phyloP scores from a whole-genome alignment of 2,329 filamentous ascomycete genomes.

The Neonectria punicea region DNA sequence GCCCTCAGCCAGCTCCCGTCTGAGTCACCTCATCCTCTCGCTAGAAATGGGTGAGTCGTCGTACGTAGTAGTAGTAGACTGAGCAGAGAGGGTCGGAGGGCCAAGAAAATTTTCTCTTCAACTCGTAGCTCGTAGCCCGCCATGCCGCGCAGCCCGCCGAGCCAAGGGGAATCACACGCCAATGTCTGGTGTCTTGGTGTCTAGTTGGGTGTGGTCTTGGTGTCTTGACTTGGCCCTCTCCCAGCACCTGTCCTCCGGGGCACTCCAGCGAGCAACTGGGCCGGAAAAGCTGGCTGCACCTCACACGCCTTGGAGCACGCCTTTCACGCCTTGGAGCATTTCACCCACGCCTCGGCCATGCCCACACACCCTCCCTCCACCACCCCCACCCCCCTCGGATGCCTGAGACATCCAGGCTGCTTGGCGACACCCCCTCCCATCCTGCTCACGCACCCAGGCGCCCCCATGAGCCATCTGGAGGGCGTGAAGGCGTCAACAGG shows the following conservation, averaged over 20 bases:
- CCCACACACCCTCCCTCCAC: slow-evolving; percentile 28
- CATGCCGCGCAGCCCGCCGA: slow-evolving; percentile 23
- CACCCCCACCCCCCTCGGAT: slow-evolving; percentile 24
- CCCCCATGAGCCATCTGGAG: slow-evolving; percentile 28
- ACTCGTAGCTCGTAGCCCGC: slow-evolving; percentile 23
- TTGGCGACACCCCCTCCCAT: slow-evolving; percentile 30
- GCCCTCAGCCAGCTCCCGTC: slow-evolving; percentile 27
- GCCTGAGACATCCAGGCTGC: slow-evolving; percentile 34
- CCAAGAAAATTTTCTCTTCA: slow-evolving; percentile 28
- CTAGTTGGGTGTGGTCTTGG: slow-evolving; percentile 31
- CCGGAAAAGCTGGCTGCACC: not conserved
- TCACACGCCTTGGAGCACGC: slow-evolving; percentile 16
- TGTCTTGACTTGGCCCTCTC: slow-evolving; percentile 34
- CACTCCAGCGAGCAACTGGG: not conserved
- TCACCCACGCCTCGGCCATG: slow-evolving; percentile 13
- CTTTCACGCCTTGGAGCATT: slow-evolving; percentile 11
- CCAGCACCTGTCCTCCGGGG: not conserved
- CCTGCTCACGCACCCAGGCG: slow-evolving; percentile 24
- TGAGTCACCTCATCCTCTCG: slow-evolving; percentile 43
- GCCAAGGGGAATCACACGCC: slow-evolving; percentile 38
- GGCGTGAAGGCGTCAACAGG: slow-evolving; percentile 25
- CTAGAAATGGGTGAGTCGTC: slow-evolving; percentile 34
- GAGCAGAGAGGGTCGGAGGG: slow-evolving; percentile 30
- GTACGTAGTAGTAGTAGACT: slow-evolving; percentile 24
- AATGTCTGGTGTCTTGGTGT: slow-evolving; percentile 39